Base-by-base conservation (phyloP, 768 basidiomycete genomes). In the Kwoniella dejecticola region DNA sequence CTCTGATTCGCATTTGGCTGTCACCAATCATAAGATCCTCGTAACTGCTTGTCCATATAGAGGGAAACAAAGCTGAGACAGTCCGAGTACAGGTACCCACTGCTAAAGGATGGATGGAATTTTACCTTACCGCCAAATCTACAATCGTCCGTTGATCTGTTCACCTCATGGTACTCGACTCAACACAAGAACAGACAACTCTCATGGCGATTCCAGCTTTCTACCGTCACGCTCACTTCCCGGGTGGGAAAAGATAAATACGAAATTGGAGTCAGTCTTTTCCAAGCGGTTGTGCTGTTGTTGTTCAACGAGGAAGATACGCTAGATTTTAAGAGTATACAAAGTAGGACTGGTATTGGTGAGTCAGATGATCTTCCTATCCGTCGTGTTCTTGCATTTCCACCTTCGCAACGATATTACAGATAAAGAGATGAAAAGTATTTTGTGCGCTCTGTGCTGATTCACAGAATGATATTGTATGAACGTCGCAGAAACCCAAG, bases 201-300 rank as follows among this genome's bases (percentile, higher is more conserved):
- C 6, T 84, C 86, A 46, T 97, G 91, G 91, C 85, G 91, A 72
- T 91, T 91, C 72, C 84, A 87, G 0, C 84, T 98, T 1, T 93
- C 89, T 6, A 91, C 89, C 0, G 90, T 86, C 36, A 88, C 86
- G 7, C 76, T 99, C 59, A 86, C 80, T 57, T 89, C 86, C 3
- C 77, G 82, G 45, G 98, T 98, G 80, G 58, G 70, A 1, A 69
- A 67, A 2, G 77, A 72, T 0, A 77, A 81, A 65, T 98, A 98
- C 78, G 94, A 98, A 76, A 83, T 99, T 41, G 86, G 88, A 12
- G 88, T 98, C 67, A 91, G 89, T 73, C 81, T 98, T 77, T 93
- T 90, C 76, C 96, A 99, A 76, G 88, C 88, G 0, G 78, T 89
- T n/a, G 84, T 96, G 2, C 80, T 98, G 0, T 80, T 97, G 19